These are phyloP conservation scores for Daldinia concentrica DNA, from an alignment of 495 filamentous ascomycete genomes.

Conservation along the genomic window DNA sequence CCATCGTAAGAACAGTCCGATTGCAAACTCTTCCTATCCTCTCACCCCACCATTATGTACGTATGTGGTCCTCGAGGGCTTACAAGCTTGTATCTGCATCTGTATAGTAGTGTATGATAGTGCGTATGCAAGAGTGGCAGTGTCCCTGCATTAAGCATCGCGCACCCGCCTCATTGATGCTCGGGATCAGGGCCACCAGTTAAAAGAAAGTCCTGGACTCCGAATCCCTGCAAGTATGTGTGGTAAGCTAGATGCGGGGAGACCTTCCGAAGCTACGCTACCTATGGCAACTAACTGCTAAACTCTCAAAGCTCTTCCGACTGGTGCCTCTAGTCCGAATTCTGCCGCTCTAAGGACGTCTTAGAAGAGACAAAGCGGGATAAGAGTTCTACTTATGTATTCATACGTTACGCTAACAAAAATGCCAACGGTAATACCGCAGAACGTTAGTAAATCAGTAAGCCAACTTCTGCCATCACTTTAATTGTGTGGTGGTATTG, in stretches of 20 bases:
- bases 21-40: neutral
- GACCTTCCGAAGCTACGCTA: constrained; percentile 19
- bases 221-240: constrained; percentile 10
- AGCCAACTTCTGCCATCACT: constrained; percentile 17
- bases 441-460: constrained; percentile 12
- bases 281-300: constrained; percentile 15
- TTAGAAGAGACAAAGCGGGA: constrained; percentile 10
- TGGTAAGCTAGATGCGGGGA: constrained; percentile 32
- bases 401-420: constrained; percentile 1
- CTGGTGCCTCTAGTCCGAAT: constrained; percentile 10
- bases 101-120: constrained; percentile 6
- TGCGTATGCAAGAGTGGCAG: constrained; percentile 15
- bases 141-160: constrained; percentile 37
- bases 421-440: constrained; percentile 14
- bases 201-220: constrained; percentile 19
- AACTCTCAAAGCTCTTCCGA: constrained; percentile 15
- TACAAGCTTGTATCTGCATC: neutral
- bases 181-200: constrained; percentile 24
- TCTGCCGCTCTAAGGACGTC: constrained; percentile 2
- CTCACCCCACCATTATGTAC: neutral
- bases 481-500: neutral
- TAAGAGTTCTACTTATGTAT: constrained; percentile 8
- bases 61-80: too few species aligned
- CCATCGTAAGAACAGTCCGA: neutral
- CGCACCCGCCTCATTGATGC: constrained; percentile 27